phyloP scores from a whole-genome alignment of 371 early-diverging fungal species.

The Nematocida major region DNA sequence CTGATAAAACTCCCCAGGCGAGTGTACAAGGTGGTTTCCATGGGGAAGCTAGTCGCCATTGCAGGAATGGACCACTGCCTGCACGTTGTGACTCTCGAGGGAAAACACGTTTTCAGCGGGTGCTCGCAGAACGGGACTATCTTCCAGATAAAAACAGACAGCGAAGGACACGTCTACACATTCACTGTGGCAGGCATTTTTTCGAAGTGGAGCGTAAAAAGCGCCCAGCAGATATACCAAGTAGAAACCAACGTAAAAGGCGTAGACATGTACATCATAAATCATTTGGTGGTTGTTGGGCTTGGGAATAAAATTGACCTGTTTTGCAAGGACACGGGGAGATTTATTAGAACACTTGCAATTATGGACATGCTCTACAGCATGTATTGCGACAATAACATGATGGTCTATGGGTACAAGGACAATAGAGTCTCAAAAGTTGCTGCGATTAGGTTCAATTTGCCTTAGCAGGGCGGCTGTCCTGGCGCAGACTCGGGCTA shows the following conservation, averaged over 20 bases:
- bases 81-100: slow-evolving; percentile 51
- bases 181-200: slow-evolving; percentile 56
- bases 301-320: slow-evolving; percentile 44
- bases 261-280: slow-evolving; percentile 45
- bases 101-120: background rate
- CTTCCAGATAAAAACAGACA: slow-evolving; percentile 30
- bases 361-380: background rate
- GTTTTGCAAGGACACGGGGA: slow-evolving; percentile 51
- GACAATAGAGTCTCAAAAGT: background rate
- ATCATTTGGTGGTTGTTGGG: slow-evolving; percentile 57
- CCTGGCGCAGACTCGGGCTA: too few relatives aligned
- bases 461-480: background rate
- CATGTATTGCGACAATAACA: background rate
- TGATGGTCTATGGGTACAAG: background rate
- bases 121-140: slow-evolving; percentile 37
- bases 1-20: slow-evolving; percentile 66
- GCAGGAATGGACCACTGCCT: slow-evolving; percentile 70
- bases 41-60: slow-evolving; percentile 73
- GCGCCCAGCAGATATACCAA: slow-evolving; percentile 16
- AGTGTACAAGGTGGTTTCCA: slow-evolving; percentile 83
- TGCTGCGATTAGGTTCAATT: background rate
- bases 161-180: slow-evolving; percentile 52
- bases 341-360: slow-evolving; percentile 42
- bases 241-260: slow-evolving; percentile 41
- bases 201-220: slow-evolving; percentile 54